These are phyloP conservation scores for Tilletia setariae DNA, from an alignment of 1,284 basidiomycete genomes.

Conservation along the genomic window DNA sequence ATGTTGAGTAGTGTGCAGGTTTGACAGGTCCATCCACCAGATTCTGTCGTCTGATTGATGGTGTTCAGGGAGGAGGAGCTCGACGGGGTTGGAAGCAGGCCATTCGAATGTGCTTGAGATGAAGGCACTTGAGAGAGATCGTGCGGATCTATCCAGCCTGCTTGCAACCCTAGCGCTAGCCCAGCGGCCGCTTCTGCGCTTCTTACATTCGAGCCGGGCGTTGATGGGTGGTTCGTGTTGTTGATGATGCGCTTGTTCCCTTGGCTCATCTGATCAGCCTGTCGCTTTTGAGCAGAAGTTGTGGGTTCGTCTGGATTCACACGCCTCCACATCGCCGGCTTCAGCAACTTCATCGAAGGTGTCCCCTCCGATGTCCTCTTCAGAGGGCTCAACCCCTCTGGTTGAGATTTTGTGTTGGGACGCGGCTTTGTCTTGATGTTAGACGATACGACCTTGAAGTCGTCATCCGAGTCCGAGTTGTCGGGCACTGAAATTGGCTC, in stretches of 20 bases:
- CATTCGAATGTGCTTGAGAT: background rate
- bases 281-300: background rate
- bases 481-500: background rate
- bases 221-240: background rate
- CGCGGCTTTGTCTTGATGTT: background rate
- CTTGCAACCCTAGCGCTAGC: background rate
- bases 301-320: background rate
- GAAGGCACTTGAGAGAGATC: background rate
- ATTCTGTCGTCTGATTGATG: background rate
- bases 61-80: background rate
- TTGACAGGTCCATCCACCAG: slow-evolving; percentile 19
- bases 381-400: background rate
- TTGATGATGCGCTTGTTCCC: background rate
- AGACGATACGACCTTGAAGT: background rate
- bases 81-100: background rate
- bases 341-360: slow-evolving; percentile 10
- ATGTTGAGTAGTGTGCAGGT: slow-evolving; percentile 18
- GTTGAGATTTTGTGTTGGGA: too few species aligned
- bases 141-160: background rate
- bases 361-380: background rate
- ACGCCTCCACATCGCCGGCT: slow-evolving; percentile 5
- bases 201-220: background rate
- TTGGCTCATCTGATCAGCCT: background rate
- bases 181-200: slow-evolving; percentile 11
- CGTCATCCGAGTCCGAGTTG: background rate